Evolutionary conservation across 352 stramenopile genomes (phyloP).

Genomic region (Phytophthora pini): DNA sequence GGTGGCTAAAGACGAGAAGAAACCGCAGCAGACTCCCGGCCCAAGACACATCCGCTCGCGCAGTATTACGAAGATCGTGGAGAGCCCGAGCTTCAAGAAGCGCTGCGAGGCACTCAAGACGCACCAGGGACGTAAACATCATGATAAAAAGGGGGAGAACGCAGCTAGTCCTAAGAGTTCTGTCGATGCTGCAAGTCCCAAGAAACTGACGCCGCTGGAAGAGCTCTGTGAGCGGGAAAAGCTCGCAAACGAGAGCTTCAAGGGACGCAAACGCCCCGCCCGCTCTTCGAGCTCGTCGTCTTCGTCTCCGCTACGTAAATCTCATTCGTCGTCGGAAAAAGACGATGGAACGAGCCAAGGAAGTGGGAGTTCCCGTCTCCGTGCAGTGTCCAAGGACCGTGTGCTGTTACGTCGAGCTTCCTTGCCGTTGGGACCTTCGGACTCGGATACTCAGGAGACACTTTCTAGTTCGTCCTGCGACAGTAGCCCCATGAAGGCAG

Average conservation of each 20-base stretch:
- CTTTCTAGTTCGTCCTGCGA: slow-evolving; percentile 24
- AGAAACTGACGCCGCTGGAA: slow-evolving; percentile 39
- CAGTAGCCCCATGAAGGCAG: slow-evolving; percentile 17
- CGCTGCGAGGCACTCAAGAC: slow-evolving; percentile 48
- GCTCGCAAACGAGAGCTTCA: slow-evolving; percentile 15
- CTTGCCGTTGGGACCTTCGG: slow-evolving; percentile 16
- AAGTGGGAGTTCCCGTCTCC: slow-evolving; percentile 4
- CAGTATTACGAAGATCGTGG: slow-evolving; percentile 46
- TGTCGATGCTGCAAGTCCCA: not conserved
- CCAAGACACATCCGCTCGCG: slow-evolving; percentile 39
- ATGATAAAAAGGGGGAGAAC: slow-evolving; percentile 26
- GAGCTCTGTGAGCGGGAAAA: slow-evolving; percentile 44
- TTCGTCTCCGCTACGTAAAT: slow-evolving; percentile 2
- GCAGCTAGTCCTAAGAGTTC: not conserved
- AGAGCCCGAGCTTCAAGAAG: slow-evolving; percentile 51
- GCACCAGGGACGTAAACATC: slow-evolving; percentile 19
- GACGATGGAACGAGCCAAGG: slow-evolving; percentile 7
- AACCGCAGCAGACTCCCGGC: slow-evolving; percentile 2
- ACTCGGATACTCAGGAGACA: slow-evolving; percentile 24
- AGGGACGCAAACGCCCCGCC: not conserved
- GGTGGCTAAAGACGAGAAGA: slow-evolving; percentile 4
- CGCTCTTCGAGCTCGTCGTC: slow-evolving; percentile 1
- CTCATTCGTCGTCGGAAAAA: slow-evolving; percentile 23
- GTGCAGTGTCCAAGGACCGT: slow-evolving; percentile 14
- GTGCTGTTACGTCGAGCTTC: slow-evolving; percentile 25